Conservation (phyloP, 306 rosid genomes). For the Prunus mume region DNA sequence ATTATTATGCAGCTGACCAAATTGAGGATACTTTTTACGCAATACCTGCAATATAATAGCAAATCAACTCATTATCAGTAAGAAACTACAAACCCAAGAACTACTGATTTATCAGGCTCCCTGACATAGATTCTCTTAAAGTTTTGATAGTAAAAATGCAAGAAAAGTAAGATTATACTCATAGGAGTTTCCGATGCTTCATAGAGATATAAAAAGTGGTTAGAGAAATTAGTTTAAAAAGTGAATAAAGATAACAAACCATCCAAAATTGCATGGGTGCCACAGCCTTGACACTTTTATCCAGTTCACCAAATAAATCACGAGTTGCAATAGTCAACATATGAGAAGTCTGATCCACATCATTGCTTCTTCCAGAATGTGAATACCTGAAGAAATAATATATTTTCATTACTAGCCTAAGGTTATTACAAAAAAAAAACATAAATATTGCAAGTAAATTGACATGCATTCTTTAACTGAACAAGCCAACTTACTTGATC, state of each 20-base stretch:
- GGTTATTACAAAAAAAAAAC: background rate
- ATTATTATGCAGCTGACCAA: conserved; percentile 90
- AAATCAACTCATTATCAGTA: conserved; percentile 17
- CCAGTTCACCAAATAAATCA: conserved; percentile 83
- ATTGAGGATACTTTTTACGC: conserved; percentile 93
- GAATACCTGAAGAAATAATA: conserved; percentile 54
- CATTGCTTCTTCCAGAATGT: conserved; percentile 65
- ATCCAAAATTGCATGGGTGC: conserved; percentile 99
- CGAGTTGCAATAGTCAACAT: conserved; percentile 87
- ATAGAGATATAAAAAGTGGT: background rate
- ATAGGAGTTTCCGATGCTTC: conserved; percentile 5
- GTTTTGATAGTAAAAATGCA: background rate
- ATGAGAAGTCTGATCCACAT: conserved; percentile 93
- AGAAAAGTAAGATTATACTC: background rate
- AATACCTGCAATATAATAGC: conserved; percentile 56
- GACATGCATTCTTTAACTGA: conserved; percentile 5
- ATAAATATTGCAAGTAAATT: conserved; percentile 8
- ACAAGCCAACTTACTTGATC: conserved; percentile 53
- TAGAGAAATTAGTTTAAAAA: conserved; percentile 8
- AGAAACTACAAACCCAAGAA: background rate
- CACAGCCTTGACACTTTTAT: conserved; percentile 86
- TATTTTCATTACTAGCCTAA: conserved; percentile 7
- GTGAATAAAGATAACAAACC: conserved; percentile 48
- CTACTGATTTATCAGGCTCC: background rate
- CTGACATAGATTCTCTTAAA: background rate